Percentiles rank a stretch among this genome's conserved stretches.
phyloP scores from a whole-genome alignment of 2,329 filamentous ascomycete species.

The Exophiala viscosa region DNA sequence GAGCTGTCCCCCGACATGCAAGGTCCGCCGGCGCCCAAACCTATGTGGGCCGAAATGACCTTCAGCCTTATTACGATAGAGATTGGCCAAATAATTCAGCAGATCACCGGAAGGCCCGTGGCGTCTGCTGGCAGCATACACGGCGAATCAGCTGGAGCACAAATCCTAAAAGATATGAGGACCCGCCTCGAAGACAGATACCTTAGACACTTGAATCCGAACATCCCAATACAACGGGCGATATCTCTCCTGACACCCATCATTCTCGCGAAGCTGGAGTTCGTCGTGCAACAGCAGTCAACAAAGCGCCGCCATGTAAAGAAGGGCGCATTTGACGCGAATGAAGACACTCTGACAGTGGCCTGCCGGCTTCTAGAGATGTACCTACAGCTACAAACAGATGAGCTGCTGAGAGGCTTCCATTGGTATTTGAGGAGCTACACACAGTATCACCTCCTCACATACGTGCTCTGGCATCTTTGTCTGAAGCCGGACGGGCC shows the following conservation, averaged over 20 bases:
- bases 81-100: conserved; percentile 44
- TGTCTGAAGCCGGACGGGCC: conserved; percentile 38
- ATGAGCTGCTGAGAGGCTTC: conserved; percentile 40
- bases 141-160: conserved; percentile 38
- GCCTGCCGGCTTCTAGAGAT: conserved; percentile 38
- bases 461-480: conserved; percentile 45
- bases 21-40: conserved; percentile 28
- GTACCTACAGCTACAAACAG: conserved; percentile 30
- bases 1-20: conserved; percentile 10
- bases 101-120: conserved; percentile 35
- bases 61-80: conserved; percentile 54
- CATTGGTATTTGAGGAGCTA: conserved; percentile 41
- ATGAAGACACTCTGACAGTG: conserved; percentile 35
- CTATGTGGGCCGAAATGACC: conserved; percentile 57
- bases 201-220: conserved; percentile 50
- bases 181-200: conserved; percentile 44
- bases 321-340: conserved; percentile 20
- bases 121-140: background rate
- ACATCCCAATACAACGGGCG: conserved; percentile 44
- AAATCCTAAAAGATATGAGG: conserved; percentile 44
- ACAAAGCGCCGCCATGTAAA: conserved; percentile 4
- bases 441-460: conserved; percentile 44
- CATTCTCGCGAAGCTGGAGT: conserved; percentile 36
- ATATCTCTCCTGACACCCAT: conserved; percentile 31
- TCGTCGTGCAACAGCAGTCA: conserved; percentile 34